Evolutionary conservation across 1,284 basidiomycete species (phyloP).

Genomic region (Coniferiporia weirii): DNA sequence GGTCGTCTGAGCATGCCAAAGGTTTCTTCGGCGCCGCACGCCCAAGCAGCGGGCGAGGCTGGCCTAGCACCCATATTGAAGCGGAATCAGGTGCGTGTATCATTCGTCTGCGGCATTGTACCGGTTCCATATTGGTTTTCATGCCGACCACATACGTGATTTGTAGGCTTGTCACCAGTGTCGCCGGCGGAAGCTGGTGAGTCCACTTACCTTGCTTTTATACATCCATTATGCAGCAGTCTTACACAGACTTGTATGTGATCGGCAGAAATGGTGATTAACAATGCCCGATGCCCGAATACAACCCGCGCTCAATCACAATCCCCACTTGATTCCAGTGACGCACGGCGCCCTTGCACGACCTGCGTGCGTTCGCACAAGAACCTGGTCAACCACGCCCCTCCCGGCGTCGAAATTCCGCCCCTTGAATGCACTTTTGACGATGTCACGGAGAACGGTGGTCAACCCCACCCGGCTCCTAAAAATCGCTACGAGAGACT

Average conservation of each 20-base stretch:
- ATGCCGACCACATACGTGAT: background rate
- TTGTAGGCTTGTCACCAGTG: slow-evolving; percentile 46
- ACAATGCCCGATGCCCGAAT: slow-evolving; percentile 19
- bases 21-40: background rate
- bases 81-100: slow-evolving; percentile 47
- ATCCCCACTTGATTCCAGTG: slow-evolving; percentile 33
- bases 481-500: slow-evolving; percentile 56
- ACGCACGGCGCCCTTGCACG: slow-evolving; percentile 38
- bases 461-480: slow-evolving; percentile 39
- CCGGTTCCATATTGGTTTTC: background rate
- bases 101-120: no score
- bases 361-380: slow-evolving; percentile 31
- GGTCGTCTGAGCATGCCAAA: slow-evolving; percentile 5
- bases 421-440: slow-evolving; percentile 66
- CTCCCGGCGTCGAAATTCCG: slow-evolving; percentile 45
- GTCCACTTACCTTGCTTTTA: slow-evolving; percentile 25
- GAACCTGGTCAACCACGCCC: slow-evolving; percentile 27
- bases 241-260: slow-evolving; percentile 1
- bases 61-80: slow-evolving; percentile 49
- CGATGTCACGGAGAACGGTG: slow-evolving; percentile 38
- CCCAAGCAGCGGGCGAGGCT: slow-evolving; percentile 17
- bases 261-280: slow-evolving; percentile 57
- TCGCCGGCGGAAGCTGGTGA: slow-evolving; percentile 65
- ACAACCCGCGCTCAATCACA: slow-evolving; percentile 13
- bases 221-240: background rate